phyloP scores from a whole-genome alignment of 1,139 yeast species.

The Geotrichum citri-aurantii region DNA sequence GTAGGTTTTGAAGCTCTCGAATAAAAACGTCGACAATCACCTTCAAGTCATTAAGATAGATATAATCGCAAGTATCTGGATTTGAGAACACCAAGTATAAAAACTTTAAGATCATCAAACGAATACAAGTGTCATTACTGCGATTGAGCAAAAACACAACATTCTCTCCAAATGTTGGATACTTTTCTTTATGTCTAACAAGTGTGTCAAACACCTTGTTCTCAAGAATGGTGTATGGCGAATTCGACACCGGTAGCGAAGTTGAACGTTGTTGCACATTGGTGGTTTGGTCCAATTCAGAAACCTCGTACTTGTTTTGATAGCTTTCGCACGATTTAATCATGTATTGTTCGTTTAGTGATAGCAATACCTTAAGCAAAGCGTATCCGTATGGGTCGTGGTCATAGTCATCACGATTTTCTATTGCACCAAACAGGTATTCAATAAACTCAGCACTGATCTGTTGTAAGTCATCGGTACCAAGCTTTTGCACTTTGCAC shows the following conservation, averaged over 20 bases:
- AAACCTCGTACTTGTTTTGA: neutral
- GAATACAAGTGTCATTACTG: slow-evolving; percentile 63
- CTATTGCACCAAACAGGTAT: slow-evolving; percentile 49
- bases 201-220: slow-evolving; percentile 35
- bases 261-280: neutral
- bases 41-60: slow-evolving; percentile 67
- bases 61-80: slow-evolving; percentile 55
- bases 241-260: neutral
- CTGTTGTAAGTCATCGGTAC: slow-evolving; percentile 41
- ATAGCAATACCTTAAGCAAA: slow-evolving; percentile 64
- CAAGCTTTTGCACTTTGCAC: slow-evolving; percentile 46
- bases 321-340: slow-evolving; percentile 43
- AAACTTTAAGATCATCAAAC: slow-evolving; percentile 72
- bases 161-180: slow-evolving; percentile 49
- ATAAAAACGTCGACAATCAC: slow-evolving; percentile 82
- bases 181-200: slow-evolving; percentile 28
- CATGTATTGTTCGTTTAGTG: slow-evolving; percentile 81
- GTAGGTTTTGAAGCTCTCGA: slow-evolving; percentile 67
- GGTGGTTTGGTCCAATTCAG: neutral
- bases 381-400: slow-evolving; percentile 60
- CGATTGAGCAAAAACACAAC: slow-evolving; percentile 66
- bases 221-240: neutral
- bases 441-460: slow-evolving; percentile 51
- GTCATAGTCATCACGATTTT: slow-evolving; percentile 47
- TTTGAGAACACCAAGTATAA: slow-evolving; percentile 70